These are phyloP conservation scores for Phytomonas francai DNA, from an alignment of 208 protist genomes.

Conservation along the genomic window DNA sequence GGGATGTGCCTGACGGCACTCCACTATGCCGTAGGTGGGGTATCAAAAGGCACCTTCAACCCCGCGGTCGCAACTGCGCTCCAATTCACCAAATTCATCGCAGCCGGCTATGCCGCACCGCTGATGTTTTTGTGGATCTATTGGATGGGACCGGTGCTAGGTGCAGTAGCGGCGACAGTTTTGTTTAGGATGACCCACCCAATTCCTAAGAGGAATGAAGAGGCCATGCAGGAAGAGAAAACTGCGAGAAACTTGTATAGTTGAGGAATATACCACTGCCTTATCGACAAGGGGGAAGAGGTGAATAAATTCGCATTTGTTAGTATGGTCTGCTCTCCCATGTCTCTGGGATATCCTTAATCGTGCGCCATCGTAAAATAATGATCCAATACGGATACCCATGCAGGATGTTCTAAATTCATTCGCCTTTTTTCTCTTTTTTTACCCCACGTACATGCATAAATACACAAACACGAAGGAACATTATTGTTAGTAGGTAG, in stretches of 20 bases:
- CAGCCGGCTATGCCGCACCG: conserved; percentile 54
- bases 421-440: background rate
- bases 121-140: conserved; percentile 81
- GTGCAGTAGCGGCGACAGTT: conserved; percentile 49
- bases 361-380: background rate
- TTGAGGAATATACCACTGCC: background rate
- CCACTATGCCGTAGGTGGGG: conserved; percentile 68
- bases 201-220: conserved; percentile 31
- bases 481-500: too few species aligned
- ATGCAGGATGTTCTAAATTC: background rate
- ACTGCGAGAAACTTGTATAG: conserved; percentile 43
- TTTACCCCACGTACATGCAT: background rate
- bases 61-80: conserved; percentile 64
- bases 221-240: conserved; percentile 39
- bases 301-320: background rate
- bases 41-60: conserved; percentile 78
- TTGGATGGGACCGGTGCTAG: conserved; percentile 62
- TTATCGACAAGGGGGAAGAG: background rate
- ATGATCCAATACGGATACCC: background rate
- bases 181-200: conserved; percentile 76
- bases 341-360: background rate
- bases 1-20: conserved; percentile 59
- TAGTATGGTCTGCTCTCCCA: background rate
- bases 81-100: conserved; percentile 68
- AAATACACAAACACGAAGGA: background rate